These are phyloP conservation scores for Colletotrichum liaoningense DNA, from an alignment of 2,329 filamentous ascomycete genomes.

Conservation along the genomic window DNA sequence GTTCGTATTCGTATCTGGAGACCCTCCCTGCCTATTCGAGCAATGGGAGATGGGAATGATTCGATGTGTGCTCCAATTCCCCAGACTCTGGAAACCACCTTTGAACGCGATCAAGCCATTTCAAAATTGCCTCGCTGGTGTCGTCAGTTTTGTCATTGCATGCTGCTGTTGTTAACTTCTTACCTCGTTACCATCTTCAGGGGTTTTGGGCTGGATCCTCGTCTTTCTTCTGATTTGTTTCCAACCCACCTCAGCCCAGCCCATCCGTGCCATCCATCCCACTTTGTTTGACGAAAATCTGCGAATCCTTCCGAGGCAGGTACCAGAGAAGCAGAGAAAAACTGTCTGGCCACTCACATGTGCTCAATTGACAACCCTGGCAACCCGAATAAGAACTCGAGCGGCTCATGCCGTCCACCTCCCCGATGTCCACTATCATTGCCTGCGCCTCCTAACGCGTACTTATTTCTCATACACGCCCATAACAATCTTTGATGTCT, in stretches of 20 bases:
- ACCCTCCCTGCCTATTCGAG: conserved; percentile 29
- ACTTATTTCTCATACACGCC: neutral
- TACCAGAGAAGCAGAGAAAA: neutral
- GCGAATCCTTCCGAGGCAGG: conserved; percentile 13
- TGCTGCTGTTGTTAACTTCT: neutral
- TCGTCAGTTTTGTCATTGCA: conserved; percentile 13
- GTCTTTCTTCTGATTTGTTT: neutral
- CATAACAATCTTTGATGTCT: neutral
- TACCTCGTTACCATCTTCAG: neutral
- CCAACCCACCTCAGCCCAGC: neutral
- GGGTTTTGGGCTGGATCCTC: neutral
- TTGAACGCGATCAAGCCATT: conserved; percentile 29
- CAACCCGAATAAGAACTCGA: conserved; percentile 35
- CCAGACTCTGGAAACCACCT: conserved; percentile 21
- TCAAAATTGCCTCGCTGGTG: conserved; percentile 12
- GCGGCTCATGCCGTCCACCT: neutral
- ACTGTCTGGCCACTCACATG: conserved; percentile 15
- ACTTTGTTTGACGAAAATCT: neutral
- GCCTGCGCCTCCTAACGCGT: neutral
- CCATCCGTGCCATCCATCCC: neutral
- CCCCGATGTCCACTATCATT: neutral
- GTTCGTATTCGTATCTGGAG: conserved; percentile 36
- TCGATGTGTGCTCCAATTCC: conserved; percentile 25
- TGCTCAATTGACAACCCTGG: conserved; percentile 18
- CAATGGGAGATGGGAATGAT: conserved; percentile 26